Evolutionary conservation across 2,329 filamentous ascomycete genomes (phyloP), one percentile per base, ranked within the genome.

Genomic region (Sporothrix protearum): DNA sequence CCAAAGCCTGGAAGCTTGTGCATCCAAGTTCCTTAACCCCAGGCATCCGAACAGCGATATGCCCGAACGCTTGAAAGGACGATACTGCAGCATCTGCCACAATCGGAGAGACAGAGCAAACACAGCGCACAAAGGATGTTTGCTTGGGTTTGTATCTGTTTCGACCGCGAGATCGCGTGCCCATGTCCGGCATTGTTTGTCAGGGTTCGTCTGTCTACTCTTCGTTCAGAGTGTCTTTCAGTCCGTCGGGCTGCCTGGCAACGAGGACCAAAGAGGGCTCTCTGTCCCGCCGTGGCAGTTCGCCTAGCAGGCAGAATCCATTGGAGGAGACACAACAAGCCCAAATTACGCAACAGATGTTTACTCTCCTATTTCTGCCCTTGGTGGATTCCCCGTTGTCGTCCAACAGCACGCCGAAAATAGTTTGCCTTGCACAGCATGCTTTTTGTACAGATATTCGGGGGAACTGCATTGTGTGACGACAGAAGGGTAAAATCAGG

Each of bases 361-460:
- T 19, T 16, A 16, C 39, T n/a, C 16, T 28, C 10, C 25, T 30
- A 47, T 59, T 59, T 7, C 16, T 2, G n/a, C 28, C 42, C 45
- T 36, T 33, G 12, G 6, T 53, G 8, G 10, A 45, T 59, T 59
- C 2, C 36, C 33, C 16, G 5, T 69, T 47, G 51, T 59, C 16
- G 59, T 25, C 59, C 59, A 45, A 25, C 59, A 64, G 36, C 22
- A 28, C 59, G 22, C 59, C 12, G 59, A 64, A 63, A 64, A 64
- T 64, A 64, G 59, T 16, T 64, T 28, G 59, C 36, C 59, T 64
- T 45, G 59, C 59, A 64, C 59, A 45, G 36, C 59, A 45, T 64
- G 36, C 59, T 28, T 8, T 47, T 47, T 47, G n/a, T 66, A 6
- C 42, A 30, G 8, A 53, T 12, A 28, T 28, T 25, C n/a, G 33